Percentiles rank a stretch among this genome's conserved stretches.
Evolutionary conservation across 176 grass and related monocot genomes (phyloP).

Genomic region (Zizania latifolia): DNA sequence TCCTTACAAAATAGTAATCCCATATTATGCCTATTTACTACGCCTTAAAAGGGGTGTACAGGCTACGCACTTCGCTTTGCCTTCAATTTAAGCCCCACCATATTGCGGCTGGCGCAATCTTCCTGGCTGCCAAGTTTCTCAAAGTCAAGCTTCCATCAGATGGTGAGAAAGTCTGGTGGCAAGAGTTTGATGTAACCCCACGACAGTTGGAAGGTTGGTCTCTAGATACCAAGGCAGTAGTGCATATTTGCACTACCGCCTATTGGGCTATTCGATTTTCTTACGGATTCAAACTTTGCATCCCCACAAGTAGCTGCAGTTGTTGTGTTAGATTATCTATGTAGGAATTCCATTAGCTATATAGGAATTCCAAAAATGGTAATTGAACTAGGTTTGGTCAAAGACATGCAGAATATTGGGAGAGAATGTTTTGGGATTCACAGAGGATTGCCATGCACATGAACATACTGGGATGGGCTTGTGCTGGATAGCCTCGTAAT

Average conservation of each 20-base stretch:
- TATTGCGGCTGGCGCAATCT: constrained; percentile 93
- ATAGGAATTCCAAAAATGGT: constrained; percentile 3
- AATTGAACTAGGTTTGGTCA: constrained; percentile 10
- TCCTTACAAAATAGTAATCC: constrained; percentile 40
- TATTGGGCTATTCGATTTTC: constrained; percentile 18
- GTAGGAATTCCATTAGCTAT: neutral
- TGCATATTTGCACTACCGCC: constrained; percentile 5
- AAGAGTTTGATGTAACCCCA: constrained; percentile 91
- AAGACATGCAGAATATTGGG: neutral
- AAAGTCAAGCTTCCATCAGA: constrained; percentile 99
- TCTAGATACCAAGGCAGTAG: constrained; percentile 27
- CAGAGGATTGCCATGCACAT: neutral
- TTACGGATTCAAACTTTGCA: neutral
- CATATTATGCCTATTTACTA: constrained; percentile 58
- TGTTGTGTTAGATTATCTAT: neutral
- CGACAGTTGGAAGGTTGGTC: constrained; percentile 93
- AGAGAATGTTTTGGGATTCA: neutral
- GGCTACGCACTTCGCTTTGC: constrained; percentile 88
- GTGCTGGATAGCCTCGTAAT: neutral
- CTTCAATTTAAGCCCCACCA: constrained; percentile 97
- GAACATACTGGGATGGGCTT: neutral
- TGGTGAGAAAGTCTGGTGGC: constrained; percentile 94
- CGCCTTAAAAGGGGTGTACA: constrained; percentile 69
- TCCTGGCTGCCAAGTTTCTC: constrained; percentile 89
- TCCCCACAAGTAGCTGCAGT: neutral